Evolutionary conservation across 352 stramenopile species (phyloP), one percentile per base, ranked within the genome.

Genomic region (Phytophthora sojae): DNA sequence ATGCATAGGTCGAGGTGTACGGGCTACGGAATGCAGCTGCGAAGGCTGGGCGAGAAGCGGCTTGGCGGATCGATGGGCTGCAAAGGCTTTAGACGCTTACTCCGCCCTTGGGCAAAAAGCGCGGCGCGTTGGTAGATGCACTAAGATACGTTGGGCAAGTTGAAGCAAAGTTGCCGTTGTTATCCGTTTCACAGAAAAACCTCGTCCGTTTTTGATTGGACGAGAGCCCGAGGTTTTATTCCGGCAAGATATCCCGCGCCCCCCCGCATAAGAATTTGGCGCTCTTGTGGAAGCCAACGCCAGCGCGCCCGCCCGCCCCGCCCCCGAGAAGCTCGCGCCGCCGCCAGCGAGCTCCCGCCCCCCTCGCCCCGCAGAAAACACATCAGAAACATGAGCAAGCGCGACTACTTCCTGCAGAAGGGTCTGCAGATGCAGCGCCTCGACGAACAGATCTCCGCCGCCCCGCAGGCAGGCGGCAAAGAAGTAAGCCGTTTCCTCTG

Each of bases 391-490:
- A 96, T 96, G 89, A 84, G 77, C 80, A 94, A 93, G 79, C 88
- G 82, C 76, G 89, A 94, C 59, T 95, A 96, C 68, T 82, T 86
- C 73, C 66, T 95, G 57, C 86, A 93, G 76, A 94, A 94, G 71
- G 89, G 86, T 14, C 81, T 90, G 53, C 85, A 93, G 77, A 81
- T 95, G 57, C 77, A 96, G 86, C 87, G 89, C 65, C 83, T 95
- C 61, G 87, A 85, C 59, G 85, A 91, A 67, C 79, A 85, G 64
- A 74, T 79, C 54, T 67, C 76, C 30, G 57, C 64, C 29, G 71
- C 60, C 67, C 47, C 64, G 58, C 67, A 95, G 83, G 42, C 42
- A 21, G 17, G 42, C 42, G 42, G 42, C 42, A 49, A 49, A 49
- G 42, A 49, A n/a, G 42, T 49, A 49, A 49, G 35, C 12, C 35